phyloP scores from a whole-genome alignment of 345 rosid species.

The Bruguiera gymnorhiza region DNA sequence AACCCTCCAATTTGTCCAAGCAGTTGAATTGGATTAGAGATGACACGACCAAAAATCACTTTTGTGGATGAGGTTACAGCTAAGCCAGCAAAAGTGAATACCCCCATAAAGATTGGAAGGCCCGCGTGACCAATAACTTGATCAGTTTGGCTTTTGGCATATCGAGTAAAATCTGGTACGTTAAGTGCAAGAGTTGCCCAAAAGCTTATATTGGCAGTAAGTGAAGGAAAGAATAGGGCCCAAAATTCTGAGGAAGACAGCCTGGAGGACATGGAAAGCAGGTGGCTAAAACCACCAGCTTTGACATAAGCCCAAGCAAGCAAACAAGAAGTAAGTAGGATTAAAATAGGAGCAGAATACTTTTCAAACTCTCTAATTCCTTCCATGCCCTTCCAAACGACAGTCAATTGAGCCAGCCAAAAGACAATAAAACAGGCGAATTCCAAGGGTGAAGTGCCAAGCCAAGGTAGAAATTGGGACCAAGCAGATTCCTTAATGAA shows the following conservation, averaged over 20 bases:
- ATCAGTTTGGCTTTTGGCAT: conserved; percentile 64
- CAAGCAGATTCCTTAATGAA: conserved; percentile 44
- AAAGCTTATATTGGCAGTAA: conserved; percentile 91
- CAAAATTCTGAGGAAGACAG: conserved; percentile 65
- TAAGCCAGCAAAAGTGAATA: conserved; percentile 79
- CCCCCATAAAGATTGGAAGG: conserved; percentile 86
- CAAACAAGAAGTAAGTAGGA: conserved; percentile 59
- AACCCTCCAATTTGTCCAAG: conserved; percentile 71
- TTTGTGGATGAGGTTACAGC: conserved; percentile 76
- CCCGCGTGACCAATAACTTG: conserved; percentile 81
- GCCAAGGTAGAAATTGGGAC: conserved; percentile 56
- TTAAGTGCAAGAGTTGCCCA: conserved; percentile 92
- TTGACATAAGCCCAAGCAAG: conserved; percentile 75
- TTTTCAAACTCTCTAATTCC: conserved; percentile 83
- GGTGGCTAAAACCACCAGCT: conserved; percentile 73
- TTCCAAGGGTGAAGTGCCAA: conserved; percentile 84
- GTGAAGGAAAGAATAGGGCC: conserved; percentile 82
- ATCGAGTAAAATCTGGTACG: conserved; percentile 89
- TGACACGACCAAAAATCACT: conserved; percentile 71
- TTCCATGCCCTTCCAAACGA: conserved; percentile 74
- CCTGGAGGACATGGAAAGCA: conserved; percentile 66
- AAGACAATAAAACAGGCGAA: conserved; percentile 75
- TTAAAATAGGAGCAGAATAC: conserved; percentile 73
- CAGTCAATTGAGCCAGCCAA: conserved; percentile 71
- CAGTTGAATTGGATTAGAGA: conserved; percentile 77